Base-by-base conservation (phyloP, 441 rosid genomes). In the Populus tomentosa region DNA sequence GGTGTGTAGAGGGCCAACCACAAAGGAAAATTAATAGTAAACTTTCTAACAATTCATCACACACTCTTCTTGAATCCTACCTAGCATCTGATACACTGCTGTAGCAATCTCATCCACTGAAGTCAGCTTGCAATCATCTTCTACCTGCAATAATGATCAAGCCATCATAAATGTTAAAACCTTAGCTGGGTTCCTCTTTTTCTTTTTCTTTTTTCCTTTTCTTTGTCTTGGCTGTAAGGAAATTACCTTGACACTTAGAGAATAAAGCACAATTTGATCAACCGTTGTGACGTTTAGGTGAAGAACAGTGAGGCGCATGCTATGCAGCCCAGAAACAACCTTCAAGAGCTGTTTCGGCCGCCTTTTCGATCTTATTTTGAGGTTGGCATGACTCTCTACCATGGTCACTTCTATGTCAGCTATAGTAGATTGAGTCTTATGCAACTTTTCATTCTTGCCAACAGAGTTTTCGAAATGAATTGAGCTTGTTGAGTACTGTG, bases 81-180 rank as follows among this genome's bases (percentile, higher is more conserved):
- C 78, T 77, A 95, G 80, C 86, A 94, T 81, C 83, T 94, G 86
- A 78, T 92, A 74, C 77, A 88, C 92, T 33, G 95, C 90, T n/a
- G 89, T 78, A 14, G 97, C 87, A 76, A 95, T 92, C 73, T 91
- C 97, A 79, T 92, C 92, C 69, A 83, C 99, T 61, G 97, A 85
- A 76, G 80, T 89, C 82, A 91, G 87, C 81, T 79, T 87, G 82
- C 98, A 94, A 61, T 81, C 90, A 82, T 95, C 98, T 84, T 92
- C 99, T 42, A 91, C 90, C 99, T 95, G 94, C 89, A 85, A 66
- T 75, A 18, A 61, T 50, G 33, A 35, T 69, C 38, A 35, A 4
- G 5, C 28, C 28, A 26, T 26, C 28, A 26, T 26, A 26, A 26
- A 1, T 26, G 28, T 26, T 26, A 26, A 26, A 26, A 26, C 28